Evolutionary conservation across 1,139 yeast species (phyloP), one percentile per base, ranked within the genome.

Genomic region (Yamadazyma songkhlaensis): DNA sequence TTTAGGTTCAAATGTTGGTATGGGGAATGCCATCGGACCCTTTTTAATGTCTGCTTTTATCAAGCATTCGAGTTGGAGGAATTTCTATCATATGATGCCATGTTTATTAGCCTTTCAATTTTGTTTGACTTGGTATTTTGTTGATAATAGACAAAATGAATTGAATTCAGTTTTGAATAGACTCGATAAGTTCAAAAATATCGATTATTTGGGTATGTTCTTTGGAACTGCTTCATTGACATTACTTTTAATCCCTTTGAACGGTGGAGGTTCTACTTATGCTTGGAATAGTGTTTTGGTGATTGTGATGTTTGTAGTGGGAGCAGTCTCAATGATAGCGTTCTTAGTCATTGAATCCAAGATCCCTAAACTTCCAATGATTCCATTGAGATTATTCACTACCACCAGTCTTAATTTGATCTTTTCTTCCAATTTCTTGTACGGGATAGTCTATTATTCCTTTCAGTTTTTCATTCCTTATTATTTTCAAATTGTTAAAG

Each of bases 21-120:
- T 76, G 9, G 84, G 84, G 2, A 74, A 73, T 49, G 74, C 76
- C 1, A 47, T 73, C 10, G 84, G 84, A 0, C 83, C 84, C 0
- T 72, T 78, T 41, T 50, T 78, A 12, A 74, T 75, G 55, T 69
- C 79, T n/a, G 78, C 68, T 0, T 74, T 77, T 46, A 63, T 70
- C 8, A 54, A 61, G 29, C 57, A 57, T 32, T 50, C 56, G n/a
- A 49, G 65, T 29, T 79, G 84, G 84, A 66, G 81, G 47, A 62
- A 68, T 36, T 67, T 72, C 42, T 78, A 69, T 47, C 72, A 67
- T 50, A 58, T 69, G 43, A 46, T 73, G 46, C 71, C 74, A 11
- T 79, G 79, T 0, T 40, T 73, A n/a, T 60, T 69, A 3, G 44
- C 62, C 2, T 36, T 55, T 7, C 66, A 62, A 27, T 50, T 54